Evolutionary conservation across 805 yeast species (phyloP), one percentile per base, ranked within the genome.

Genomic region (Wickerhamiella azyma): DNA sequence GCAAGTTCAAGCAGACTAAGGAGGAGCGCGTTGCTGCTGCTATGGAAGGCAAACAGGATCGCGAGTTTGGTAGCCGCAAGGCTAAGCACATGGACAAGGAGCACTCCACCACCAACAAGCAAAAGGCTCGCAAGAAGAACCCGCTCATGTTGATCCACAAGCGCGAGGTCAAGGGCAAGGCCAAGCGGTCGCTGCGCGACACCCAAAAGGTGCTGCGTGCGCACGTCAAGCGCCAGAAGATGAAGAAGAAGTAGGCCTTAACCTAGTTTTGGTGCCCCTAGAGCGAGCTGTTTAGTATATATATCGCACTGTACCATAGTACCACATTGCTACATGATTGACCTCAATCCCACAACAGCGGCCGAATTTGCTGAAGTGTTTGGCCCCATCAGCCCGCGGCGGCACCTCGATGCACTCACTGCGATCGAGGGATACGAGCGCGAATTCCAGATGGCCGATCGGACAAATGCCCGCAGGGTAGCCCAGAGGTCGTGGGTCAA

Each of bases 91-190:
- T 76, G 50, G 81, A 77, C 19, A 73, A 74, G 46, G 71, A 75
- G 14, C 96, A 81, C 61, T 84, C 94, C 26, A 88, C 97, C 9
- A 92, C 99, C 2, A 92, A 92, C 64, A 78, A 77, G 66, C 96
- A 94, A 66, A 92, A 92, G 76, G 94, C 86, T 19, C 76, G 97
- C 65, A 85, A 85, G 85, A 92, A 92, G 95, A 92, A 92, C 67
- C 92, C 86, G 61, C 89, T 92, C 61, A 92, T 92, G 99, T 84
- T 84, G 89, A 84, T 92, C 55, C 99, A 92, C 66, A 92, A 89
- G 69, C 77, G 77, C 58, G 79, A 84, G 43, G 97, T 92, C 35
- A 94, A 84, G 65, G 97, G 97, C 52, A 92, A 92, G 65, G 88
- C 81, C 52, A 83, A 80, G 67, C 71, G 81, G 73, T 84, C 96